phyloP scores from a whole-genome alignment of 2,329 filamentous ascomycete species.

The Colletotrichum simmondsii region DNA sequence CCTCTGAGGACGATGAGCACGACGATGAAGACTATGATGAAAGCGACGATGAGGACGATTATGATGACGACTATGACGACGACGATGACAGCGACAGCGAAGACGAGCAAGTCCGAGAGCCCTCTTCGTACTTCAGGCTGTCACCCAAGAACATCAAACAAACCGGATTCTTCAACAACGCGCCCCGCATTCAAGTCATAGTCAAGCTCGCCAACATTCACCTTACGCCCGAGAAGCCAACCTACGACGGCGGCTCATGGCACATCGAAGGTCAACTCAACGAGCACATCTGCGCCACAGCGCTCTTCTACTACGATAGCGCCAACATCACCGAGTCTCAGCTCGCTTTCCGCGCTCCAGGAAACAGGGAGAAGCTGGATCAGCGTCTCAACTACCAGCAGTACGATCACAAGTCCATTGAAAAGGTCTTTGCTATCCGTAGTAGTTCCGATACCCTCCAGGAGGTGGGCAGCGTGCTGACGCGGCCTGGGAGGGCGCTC shows the following conservation, averaged over 20 bases:
- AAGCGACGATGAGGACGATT: conserved; percentile 34
- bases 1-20: conserved; percentile 39
- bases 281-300: conserved; percentile 72
- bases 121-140: conserved; percentile 41
- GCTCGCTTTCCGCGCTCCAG: conserved; percentile 61
- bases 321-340: conserved; percentile 67
- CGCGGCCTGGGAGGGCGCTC: conserved; percentile 59
- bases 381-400: conserved; percentile 43
- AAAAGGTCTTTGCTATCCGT: conserved; percentile 47
- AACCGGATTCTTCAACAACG: conserved; percentile 42
- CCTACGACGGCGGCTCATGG: conserved; percentile 64
- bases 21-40: conserved; percentile 38
- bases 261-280: conserved; percentile 68
- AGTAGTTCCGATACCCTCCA: conserved; percentile 43
- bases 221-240: conserved; percentile 66
- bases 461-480: conserved; percentile 58
- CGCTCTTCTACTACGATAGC: conserved; percentile 71
- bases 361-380: conserved; percentile 43
- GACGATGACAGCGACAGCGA: conserved; percentile 34
- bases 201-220: conserved; percentile 72
- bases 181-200: conserved; percentile 65
- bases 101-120: conserved; percentile 30
- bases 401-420: conserved; percentile 45
- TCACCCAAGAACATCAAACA: conserved; percentile 39
- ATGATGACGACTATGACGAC: conserved; percentile 6